Base-by-base conservation (phyloP, 441 rosid species). In the Bruguiera hainesii region DNA sequence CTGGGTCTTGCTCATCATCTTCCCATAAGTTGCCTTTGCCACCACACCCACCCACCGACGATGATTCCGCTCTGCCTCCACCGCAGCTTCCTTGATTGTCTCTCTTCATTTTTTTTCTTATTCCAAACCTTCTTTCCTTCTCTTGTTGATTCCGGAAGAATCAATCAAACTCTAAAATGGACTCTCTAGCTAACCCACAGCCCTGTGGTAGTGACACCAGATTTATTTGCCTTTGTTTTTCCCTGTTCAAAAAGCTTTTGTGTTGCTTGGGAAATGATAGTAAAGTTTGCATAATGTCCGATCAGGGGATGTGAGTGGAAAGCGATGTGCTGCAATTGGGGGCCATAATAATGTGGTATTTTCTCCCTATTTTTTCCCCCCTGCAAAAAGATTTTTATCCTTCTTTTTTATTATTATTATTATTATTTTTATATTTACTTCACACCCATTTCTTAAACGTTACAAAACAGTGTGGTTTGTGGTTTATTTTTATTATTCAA, bases 1-100 rank as follows among this genome's bases (percentile, higher is more conserved):
- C 86, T 37, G 7, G 93, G 85, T 69, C 68, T 23, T 76, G 85
- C 61, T 70, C 81, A 37, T 78, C 87, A 55, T 87, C 89, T 30
- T 80, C 82, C 84, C 87, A 78, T 55, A 81, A 50, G 77, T 84
- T 89, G 56, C 71, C 83, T 64, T 76, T 80, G 39, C 69, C 78
- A 4, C 58, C 61, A 19, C 8, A 83, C 61, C 0, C 88, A 91
- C 49, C 84, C 96, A 77, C 56, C 51, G 87, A 68, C 25, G 85
- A 64, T 65, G 74, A 67, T 1, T 69, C 82, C 16, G 63, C 72
- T 26, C 15, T 13, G 0, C 18, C n/a, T 21, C 59, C 58, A 9
- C 73, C 59, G 50, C 63, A 59, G 4, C 72, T 79, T 42, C 85
- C 82, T 13, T 63, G 79, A 67, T 74, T 82, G 50, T 79, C 85